Percentiles rank a stretch among this genome's conserved stretches.
Evolutionary conservation across 495 filamentous ascomycete species (phyloP).

Genomic region (Pyrenula massariospora): DNA sequence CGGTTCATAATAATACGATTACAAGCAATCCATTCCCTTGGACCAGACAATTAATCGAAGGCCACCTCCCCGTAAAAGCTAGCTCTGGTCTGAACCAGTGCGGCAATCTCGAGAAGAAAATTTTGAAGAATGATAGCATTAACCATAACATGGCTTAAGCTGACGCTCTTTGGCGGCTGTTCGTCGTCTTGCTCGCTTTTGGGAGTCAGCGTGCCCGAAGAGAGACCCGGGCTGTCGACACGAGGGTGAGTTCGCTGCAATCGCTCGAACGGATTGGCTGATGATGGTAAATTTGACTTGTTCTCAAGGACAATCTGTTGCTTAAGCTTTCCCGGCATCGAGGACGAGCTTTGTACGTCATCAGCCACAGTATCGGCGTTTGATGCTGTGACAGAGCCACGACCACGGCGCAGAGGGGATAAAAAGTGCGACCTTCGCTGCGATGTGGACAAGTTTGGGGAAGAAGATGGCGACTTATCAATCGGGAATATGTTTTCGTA

Average conservation of each 20-base stretch:
- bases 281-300: neutral
- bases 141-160: slow-evolving; percentile 78
- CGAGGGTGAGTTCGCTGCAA: neutral
- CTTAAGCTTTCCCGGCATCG: neutral
- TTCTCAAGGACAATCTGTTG: neutral
- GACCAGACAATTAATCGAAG: neutral
- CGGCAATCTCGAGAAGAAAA: slow-evolving; percentile 81
- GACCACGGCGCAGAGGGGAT: slow-evolving; percentile 11
- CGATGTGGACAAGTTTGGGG: slow-evolving; percentile 7
- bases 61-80: slow-evolving; percentile 69
- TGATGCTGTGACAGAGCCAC: neutral
- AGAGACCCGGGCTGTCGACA: neutral
- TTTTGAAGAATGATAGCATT: slow-evolving; percentile 49
- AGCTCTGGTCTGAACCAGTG: slow-evolving; percentile 74
- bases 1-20: no score
- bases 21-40: no score
- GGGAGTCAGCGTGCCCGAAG: neutral
- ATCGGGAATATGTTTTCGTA: neutral
- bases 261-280: neutral
- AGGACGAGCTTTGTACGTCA: neutral
- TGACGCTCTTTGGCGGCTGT: slow-evolving; percentile 22
- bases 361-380: neutral
- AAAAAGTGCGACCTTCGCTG: slow-evolving; percentile 9
- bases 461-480: slow-evolving; percentile 7
- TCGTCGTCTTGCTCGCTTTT: neutral